These are phyloP conservation scores for Cyberlindnera samutprakarnensis DNA, from an alignment of 805 yeast species.

Conservation along the genomic window DNA sequence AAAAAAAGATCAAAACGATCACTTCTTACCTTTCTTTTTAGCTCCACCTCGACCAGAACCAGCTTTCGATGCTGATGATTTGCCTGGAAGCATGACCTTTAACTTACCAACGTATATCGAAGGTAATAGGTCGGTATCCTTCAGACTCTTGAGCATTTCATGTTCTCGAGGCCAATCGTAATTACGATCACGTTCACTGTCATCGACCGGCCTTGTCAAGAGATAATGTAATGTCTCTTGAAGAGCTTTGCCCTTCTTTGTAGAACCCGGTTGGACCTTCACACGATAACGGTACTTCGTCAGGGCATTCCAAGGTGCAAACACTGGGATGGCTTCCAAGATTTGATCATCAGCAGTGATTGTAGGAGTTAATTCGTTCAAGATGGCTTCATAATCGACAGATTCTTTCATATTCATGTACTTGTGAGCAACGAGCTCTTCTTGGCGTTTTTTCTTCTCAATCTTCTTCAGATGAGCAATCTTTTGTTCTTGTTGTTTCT, in stretches of 20 bases:
- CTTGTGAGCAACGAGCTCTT: constrained; percentile 27
- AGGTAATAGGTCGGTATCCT: constrained; percentile 60
- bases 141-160: constrained; percentile 44
- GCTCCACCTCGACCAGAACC: constrained; percentile 2
- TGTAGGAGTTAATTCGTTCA: constrained; percentile 26
- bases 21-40: constrained; percentile 9
- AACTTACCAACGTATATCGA: constrained; percentile 66
- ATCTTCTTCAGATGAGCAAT: constrained; percentile 27
- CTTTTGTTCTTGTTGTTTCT: constrained; percentile 27
- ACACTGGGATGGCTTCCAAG: constrained; percentile 67
- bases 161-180: constrained; percentile 68
- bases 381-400: constrained; percentile 37
- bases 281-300: constrained; percentile 71
- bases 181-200: constrained; percentile 35
- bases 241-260: constrained; percentile 83
- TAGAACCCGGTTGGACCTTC: constrained; percentile 68
- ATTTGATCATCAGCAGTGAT: constrained; percentile 39
- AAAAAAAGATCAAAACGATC: neutral
- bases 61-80: constrained; percentile 22
- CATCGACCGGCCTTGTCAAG: constrained; percentile 39
- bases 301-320: constrained; percentile 89
- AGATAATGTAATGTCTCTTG: constrained; percentile 60
- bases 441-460: constrained; percentile 29
- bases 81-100: constrained; percentile 53
- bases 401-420: constrained; percentile 31